Evolutionary conservation across 2,329 filamentous ascomycete species (phyloP), one percentile per base, ranked within the genome.

Genomic region (Xylaria sp.): DNA sequence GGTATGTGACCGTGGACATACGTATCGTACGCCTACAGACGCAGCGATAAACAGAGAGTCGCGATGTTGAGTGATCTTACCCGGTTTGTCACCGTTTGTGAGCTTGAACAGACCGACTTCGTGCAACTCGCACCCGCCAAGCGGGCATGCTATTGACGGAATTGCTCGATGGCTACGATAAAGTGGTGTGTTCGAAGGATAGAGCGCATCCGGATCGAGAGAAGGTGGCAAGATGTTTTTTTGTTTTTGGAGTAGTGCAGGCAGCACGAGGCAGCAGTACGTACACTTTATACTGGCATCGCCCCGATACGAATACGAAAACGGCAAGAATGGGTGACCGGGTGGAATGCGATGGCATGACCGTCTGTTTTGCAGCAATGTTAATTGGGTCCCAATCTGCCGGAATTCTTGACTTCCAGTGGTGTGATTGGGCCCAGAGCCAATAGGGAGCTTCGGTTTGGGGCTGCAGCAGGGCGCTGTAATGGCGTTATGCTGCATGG

Each of bases 221-320:
- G 50, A 37, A 39, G 50, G 50, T 37, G 50, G 50, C 50, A 37
- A 37, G 3, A 53, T 42, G 51, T 39, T n/a, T 18, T 42, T 19
- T 13, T 46, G 42, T 46, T 16, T 46, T 46, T n/a, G 13, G 13
- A 46, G 42, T 42, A 42, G 37, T 13, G 37, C 37, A 9, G 37
- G 37, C 11, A 42, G 37, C 11, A 42, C 37, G 37, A 10, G 11
- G 37, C 23, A 30, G 23, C 23, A 30, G 37, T 42, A 42, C 37
- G 37, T 42, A 42, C 37, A 42, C 13, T 42, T 42, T 42, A 42
- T 42, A 42, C 37, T 13, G 9, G 9, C 9, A 13, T 9, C 7
- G 9, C 37, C 34, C 53, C 30, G 64, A 70, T 70, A 67, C 68
- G 68, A 70, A 70, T 70, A 70, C 68, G 68, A 70, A 65, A 61